Conservation (phyloP, 345 rosid genomes). For the Aquilaria sinensis region DNA sequence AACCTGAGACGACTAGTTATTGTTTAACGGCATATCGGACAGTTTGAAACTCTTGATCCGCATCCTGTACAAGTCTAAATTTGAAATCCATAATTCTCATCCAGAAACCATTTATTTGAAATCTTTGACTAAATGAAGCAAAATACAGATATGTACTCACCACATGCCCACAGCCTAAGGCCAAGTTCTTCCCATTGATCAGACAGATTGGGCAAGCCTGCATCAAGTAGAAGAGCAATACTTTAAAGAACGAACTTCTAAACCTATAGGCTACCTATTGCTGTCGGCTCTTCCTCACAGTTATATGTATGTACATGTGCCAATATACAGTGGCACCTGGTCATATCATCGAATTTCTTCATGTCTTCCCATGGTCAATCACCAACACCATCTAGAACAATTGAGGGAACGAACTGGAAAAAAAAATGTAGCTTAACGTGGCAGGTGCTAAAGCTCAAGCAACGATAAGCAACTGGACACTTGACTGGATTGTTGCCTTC, state of each 20-base stretch:
- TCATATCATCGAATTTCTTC: conserved; percentile 66
- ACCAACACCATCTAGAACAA: conserved; percentile 73
- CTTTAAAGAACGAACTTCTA: no score
- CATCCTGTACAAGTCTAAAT: conserved; percentile 62
- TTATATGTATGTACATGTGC: no score
- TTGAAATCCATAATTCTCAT: background rate
- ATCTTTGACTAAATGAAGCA: background rate
- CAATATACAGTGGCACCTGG: conserved; percentile 32
- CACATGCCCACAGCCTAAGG: conserved; percentile 73
- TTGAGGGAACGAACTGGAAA: conserved; percentile 53
- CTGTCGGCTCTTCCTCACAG: no score
- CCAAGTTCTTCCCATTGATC: conserved; percentile 46
- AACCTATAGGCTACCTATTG: no score
- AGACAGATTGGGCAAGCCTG: conserved; percentile 74
- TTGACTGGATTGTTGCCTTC: conserved; percentile 41
- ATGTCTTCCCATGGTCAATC: conserved; percentile 70
- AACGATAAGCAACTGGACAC: background rate
- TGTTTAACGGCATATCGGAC: conserved; percentile 59
- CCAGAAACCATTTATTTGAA: background rate
- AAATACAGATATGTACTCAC: conserved; percentile 27
- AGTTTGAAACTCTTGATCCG: conserved; percentile 38
- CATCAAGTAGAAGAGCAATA: background rate
- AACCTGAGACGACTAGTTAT: no score
- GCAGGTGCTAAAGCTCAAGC: no score
- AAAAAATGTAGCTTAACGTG: conserved; percentile 1